These are phyloP conservation scores for Mucor mucedo DNA, from an alignment of 371 early-diverging fungal species.

Conservation along the genomic window DNA sequence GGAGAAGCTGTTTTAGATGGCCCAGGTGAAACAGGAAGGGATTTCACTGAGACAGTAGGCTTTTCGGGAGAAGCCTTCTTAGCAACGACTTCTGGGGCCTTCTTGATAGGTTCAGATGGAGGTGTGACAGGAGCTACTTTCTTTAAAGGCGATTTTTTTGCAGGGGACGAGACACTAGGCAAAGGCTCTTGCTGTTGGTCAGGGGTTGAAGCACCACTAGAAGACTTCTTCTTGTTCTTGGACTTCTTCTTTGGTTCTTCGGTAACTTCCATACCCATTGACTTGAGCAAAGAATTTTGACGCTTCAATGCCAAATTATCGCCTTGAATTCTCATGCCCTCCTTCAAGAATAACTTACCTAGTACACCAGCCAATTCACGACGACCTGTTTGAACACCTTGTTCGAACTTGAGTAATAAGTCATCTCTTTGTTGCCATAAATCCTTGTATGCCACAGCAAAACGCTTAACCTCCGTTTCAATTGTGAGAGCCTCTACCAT, in stretches of 20 bases:
- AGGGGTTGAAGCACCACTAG: slow-evolving; percentile 18
- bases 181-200: neutral
- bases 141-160: slow-evolving; percentile 1
- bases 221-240: slow-evolving; percentile 44
- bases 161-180: neutral
- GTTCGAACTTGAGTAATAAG: slow-evolving; percentile 65
- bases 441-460: slow-evolving; percentile 51
- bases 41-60: neutral
- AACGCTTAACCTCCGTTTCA: slow-evolving; percentile 51
- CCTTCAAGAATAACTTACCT: slow-evolving; percentile 73
- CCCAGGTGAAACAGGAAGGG: neutral
- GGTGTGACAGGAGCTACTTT: neutral
- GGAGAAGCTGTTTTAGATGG: neutral
- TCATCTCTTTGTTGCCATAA: slow-evolving; percentile 60
- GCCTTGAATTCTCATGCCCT: slow-evolving; percentile 74
- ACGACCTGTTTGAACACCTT: slow-evolving; percentile 72
- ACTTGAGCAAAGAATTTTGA: slow-evolving; percentile 67
- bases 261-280: slow-evolving; percentile 42
- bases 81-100: neutral
- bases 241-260: slow-evolving; percentile 45
- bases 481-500: slow-evolving; percentile 66
- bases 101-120: slow-evolving; percentile 2
- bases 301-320: slow-evolving; percentile 72
- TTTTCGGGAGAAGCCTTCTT: neutral
- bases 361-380: slow-evolving; percentile 71